phyloP scores from a whole-genome alignment of 2,329 filamentous ascomycete genomes.

The Berkeleyomyces rouxiae region DNA sequence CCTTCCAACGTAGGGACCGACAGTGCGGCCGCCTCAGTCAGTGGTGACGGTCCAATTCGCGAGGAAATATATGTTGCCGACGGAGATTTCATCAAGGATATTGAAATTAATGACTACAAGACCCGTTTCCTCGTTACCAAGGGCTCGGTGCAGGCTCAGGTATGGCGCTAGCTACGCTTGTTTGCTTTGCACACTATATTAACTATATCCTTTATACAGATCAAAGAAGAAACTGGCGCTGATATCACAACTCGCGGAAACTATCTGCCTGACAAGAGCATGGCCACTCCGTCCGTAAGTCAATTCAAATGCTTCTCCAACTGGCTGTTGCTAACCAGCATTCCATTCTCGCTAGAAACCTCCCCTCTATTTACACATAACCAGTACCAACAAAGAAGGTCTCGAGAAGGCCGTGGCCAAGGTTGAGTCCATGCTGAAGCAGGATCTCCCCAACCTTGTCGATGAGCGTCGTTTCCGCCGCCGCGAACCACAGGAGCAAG shows the following conservation, averaged over 20 bases:
- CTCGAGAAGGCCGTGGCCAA: slow-evolving; percentile 73
- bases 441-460: slow-evolving; percentile 86
- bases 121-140: slow-evolving; percentile 97
- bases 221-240: slow-evolving; percentile 98
- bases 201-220: slow-evolving; percentile 41
- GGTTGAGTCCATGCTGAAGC: slow-evolving; percentile 90
- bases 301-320: background rate
- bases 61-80: slow-evolving; percentile 87
- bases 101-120: slow-evolving; percentile 93
- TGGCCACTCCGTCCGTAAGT: slow-evolving; percentile 84
- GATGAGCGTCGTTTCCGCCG: slow-evolving; percentile 86
- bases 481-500: slow-evolving; percentile 56
- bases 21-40: slow-evolving; percentile 21
- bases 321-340: slow-evolving; percentile 4
- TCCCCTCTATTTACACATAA: slow-evolving; percentile 87
- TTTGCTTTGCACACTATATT: background rate
- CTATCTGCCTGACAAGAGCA: slow-evolving; percentile 93
- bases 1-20: slow-evolving; percentile 49
- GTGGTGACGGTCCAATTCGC: slow-evolving; percentile 41
- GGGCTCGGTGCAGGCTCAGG: slow-evolving; percentile 96
- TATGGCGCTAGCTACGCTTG: slow-evolving; percentile 35
- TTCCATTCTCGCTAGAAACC: slow-evolving; percentile 47
- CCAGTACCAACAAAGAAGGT: slow-evolving; percentile 80
- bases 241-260: slow-evolving; percentile 97
- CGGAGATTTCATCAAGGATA: slow-evolving; percentile 96